These are phyloP conservation scores for Blastobotrys malaysiensis DNA, from an alignment of 1,139 yeast species.

Conservation along the genomic window DNA sequence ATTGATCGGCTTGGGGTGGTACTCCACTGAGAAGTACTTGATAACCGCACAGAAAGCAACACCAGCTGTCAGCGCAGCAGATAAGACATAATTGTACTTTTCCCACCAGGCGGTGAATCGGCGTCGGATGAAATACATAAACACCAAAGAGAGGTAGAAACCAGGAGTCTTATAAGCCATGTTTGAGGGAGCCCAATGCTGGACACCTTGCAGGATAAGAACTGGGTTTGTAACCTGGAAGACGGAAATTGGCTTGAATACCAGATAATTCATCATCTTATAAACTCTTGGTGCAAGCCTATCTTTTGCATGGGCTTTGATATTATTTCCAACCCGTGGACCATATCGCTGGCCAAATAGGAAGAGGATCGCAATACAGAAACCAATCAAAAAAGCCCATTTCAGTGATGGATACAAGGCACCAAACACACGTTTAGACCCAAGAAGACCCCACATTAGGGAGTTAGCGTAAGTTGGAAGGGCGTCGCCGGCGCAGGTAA, in stretches of 20 bases:
- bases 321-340: not conserved
- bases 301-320: slow-evolving; percentile 28
- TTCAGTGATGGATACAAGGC: slow-evolving; percentile 43
- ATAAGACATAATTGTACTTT: slow-evolving; percentile 56
- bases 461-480: slow-evolving; percentile 47
- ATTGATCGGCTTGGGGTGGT: slow-evolving; percentile 31
- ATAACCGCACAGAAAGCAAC: slow-evolving; percentile 52
- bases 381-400: slow-evolving; percentile 41
- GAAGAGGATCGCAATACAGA: slow-evolving; percentile 39
- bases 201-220: slow-evolving; percentile 45
- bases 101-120: slow-evolving; percentile 56
- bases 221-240: slow-evolving; percentile 45
- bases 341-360: slow-evolving; percentile 34
- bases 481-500: slow-evolving; percentile 37
- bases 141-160: slow-evolving; percentile 44
- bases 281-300: slow-evolving; percentile 41
- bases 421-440: slow-evolving; percentile 52
- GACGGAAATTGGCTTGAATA: slow-evolving; percentile 32
- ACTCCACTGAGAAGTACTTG: slow-evolving; percentile 53
- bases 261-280: slow-evolving; percentile 45
- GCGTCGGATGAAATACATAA: slow-evolving; percentile 49
- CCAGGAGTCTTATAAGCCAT: slow-evolving; percentile 48
- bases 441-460: slow-evolving; percentile 58
- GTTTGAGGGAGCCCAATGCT: slow-evolving; percentile 45
- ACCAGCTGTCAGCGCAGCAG: slow-evolving; percentile 55